Percentiles rank a stretch among this genome's conserved stretches.
Evolutionary conservation across 1,139 yeast genomes (phyloP).

Genomic region (Yamadazyma diospyri): DNA sequence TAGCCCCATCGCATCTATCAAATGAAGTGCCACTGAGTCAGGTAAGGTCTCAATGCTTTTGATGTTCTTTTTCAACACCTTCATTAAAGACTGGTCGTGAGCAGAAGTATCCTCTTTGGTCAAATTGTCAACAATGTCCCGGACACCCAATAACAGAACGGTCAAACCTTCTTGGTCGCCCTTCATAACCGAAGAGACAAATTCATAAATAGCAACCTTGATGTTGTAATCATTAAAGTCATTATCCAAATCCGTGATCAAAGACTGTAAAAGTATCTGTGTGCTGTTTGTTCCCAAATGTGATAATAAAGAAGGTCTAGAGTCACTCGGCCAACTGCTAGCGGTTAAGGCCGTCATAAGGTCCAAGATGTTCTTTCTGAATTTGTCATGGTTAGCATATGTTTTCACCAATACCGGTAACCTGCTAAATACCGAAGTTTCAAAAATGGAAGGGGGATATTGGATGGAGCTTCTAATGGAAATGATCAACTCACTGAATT

Average conservation of each 20-base stretch:
- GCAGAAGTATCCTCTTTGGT: constrained; percentile 15
- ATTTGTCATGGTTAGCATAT: constrained; percentile 47
- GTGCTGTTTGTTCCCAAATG: constrained; percentile 70
- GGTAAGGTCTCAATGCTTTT: constrained; percentile 53
- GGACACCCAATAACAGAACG: constrained; percentile 71
- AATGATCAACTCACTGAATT: constrained; percentile 44
- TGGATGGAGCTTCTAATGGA: constrained; percentile 52
- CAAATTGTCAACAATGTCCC: constrained; percentile 46
- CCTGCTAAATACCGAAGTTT: constrained; percentile 52
- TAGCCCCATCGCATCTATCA: constrained; percentile 61
- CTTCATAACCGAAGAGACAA: constrained; percentile 72
- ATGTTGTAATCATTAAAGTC: constrained; percentile 55
- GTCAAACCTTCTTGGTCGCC: constrained; percentile 86
- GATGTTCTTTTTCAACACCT: constrained; percentile 58
- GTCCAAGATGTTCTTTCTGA: constrained; percentile 53
- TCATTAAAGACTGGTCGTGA: constrained; percentile 38
- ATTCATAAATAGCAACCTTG: constrained; percentile 60
- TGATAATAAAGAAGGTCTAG: constrained; percentile 75
- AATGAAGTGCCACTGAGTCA: constrained; percentile 52
- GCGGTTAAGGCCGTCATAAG: constrained; percentile 60
- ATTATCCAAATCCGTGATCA: constrained; percentile 60
- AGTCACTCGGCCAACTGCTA: constrained; percentile 53
- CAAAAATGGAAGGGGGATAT: constrained; percentile 60
- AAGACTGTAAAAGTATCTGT: constrained; percentile 51
- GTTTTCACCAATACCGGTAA: constrained; percentile 58